These are phyloP conservation scores for Thelonectria blattea DNA, from an alignment of 2,329 filamentous ascomycete genomes.

Conservation along the genomic window DNA sequence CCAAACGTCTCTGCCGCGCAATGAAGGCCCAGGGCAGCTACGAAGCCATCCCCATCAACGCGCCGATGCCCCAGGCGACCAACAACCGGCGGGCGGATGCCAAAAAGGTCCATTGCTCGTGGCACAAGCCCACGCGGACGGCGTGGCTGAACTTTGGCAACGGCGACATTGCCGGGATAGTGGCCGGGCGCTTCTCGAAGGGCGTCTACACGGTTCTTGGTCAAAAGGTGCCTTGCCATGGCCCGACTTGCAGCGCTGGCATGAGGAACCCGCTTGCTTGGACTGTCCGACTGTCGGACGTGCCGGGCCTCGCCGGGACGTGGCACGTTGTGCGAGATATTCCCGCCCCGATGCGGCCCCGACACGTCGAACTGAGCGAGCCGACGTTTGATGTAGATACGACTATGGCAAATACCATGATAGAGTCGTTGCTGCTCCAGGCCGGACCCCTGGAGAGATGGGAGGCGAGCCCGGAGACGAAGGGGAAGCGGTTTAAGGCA, in stretches of 20 bases:
- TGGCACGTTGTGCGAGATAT: slow-evolving; percentile 20
- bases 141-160: slow-evolving; percentile 41
- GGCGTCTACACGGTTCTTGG: slow-evolving; percentile 35
- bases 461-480: slow-evolving; percentile 32
- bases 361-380: not conserved
- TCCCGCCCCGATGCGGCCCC: not conserved
- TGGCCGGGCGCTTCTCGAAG: slow-evolving; percentile 27
- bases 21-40: not conserved
- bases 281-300: slow-evolving; percentile 5
- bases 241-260: too few species aligned
- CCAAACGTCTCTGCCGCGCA: not conserved
- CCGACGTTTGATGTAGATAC: slow-evolving; percentile 35
- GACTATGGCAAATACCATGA: slow-evolving; percentile 26
- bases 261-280: not conserved
- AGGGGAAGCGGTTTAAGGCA: slow-evolving; percentile 47
- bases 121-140: slow-evolving; percentile 41
- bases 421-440: slow-evolving; percentile 40
- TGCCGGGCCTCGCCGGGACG: not conserved
- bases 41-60: not conserved
- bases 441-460: slow-evolving; percentile 45
- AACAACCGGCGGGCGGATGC: slow-evolving; percentile 42
- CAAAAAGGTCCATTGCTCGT: slow-evolving; percentile 45
- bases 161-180: slow-evolving; percentile 26
- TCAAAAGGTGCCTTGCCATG: not conserved
- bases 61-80: slow-evolving; percentile 33